A percentile compares a stretch with the other conserved stretches of the same genome.
Evolutionary conservation across 257 asterid species (phyloP).

Genomic region (Marsdenia floribunda): DNA sequence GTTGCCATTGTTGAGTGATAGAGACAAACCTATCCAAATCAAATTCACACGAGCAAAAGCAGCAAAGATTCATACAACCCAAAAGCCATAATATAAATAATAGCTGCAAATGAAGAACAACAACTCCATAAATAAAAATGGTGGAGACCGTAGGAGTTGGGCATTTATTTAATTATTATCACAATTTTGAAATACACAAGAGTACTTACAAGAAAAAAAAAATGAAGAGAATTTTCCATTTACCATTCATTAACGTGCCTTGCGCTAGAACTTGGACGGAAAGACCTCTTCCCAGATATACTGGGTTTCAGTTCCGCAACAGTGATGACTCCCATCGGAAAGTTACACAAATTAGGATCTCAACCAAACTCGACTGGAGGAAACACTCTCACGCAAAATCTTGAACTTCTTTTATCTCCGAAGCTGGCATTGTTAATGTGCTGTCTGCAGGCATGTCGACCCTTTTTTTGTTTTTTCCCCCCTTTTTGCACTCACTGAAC

Average conservation of each 20-base stretch:
- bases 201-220: background rate
- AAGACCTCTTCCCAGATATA: conserved; percentile 69
- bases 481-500: too few species aligned
- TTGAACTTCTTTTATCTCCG: background rate
- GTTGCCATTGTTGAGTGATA: background rate
- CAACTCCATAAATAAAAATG: too few species aligned
- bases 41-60: background rate
- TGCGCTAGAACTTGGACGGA: conserved; percentile 79
- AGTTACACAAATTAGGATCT: too few species aligned
- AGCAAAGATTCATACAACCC: too few species aligned
- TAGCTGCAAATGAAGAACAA: background rate
- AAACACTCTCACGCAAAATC: too few species aligned
- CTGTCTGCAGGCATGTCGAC: conserved; percentile 9
- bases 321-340: conserved; percentile 72
- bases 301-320: conserved; percentile 76
- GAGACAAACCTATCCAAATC: conserved; percentile 1
- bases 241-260: conserved; percentile 85
- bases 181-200: too few species aligned
- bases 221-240: background rate
- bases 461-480: background rate
- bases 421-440: background rate
- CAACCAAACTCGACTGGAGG: background rate
- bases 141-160: too few species aligned
- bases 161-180: too few species aligned
- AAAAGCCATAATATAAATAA: background rate